Conservation (phyloP, 495 filamentous ascomycete genomes). For the Hyaloscypha hepaticicola region DNA sequence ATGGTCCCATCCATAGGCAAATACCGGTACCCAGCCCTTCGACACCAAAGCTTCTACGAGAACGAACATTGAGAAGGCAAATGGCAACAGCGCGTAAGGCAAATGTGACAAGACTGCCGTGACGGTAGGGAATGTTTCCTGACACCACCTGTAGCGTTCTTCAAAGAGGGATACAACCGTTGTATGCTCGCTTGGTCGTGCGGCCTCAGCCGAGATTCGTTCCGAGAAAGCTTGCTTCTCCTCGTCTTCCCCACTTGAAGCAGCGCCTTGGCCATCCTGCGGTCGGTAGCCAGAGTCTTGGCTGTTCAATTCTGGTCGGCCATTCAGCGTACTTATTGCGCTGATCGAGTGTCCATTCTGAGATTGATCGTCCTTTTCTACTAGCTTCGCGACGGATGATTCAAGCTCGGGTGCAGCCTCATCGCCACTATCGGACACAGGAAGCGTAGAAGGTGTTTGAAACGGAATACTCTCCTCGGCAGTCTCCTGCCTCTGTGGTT, state of each 20-base stretch:
- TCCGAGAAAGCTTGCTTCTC: constrained; percentile 19
- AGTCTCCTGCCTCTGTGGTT: background rate
- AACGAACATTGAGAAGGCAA: constrained; percentile 66
- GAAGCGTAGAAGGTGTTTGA: too few species aligned
- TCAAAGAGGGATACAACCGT: constrained; percentile 49
- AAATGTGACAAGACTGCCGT: constrained; percentile 58
- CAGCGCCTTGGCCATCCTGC: background rate
- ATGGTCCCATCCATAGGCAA: constrained; percentile 65
- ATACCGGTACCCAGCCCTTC: constrained; percentile 66
- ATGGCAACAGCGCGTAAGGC: constrained; percentile 62
- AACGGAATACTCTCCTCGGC: background rate
- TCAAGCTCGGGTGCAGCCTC: constrained; percentile 50
- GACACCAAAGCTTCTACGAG: constrained; percentile 65
- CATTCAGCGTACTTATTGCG: constrained; percentile 24
- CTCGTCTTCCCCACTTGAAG: constrained; percentile 1
- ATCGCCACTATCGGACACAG: constrained; percentile 59
- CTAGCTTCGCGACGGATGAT: constrained; percentile 54
- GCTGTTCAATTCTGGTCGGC: constrained; percentile 21
- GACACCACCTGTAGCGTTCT: constrained; percentile 50
- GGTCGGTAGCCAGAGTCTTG: background rate
- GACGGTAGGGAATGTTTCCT: constrained; percentile 65
- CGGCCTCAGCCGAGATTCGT: constrained; percentile 16
- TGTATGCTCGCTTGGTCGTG: constrained; percentile 14
- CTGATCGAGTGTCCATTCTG: constrained; percentile 7
- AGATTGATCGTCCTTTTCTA: constrained; percentile 38